phyloP scores from a whole-genome alignment of 192 early-diverging fungal species.

The Umbelopsis sp. region DNA sequence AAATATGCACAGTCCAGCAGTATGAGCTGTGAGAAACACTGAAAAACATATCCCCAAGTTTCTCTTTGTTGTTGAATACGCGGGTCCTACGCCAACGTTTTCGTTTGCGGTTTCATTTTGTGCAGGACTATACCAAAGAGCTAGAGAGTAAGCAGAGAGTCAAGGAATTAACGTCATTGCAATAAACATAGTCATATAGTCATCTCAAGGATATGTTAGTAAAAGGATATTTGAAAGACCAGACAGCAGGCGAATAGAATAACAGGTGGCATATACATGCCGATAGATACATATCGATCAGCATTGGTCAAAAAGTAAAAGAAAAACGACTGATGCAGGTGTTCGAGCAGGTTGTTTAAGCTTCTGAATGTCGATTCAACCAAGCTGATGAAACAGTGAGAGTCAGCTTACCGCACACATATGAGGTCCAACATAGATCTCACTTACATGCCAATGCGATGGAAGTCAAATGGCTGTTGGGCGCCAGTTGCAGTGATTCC shows the following conservation, averaged over 20 bases:
- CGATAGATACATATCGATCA: constrained; percentile 81
- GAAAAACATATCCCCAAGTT: constrained; percentile 34
- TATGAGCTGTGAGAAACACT: constrained; percentile 32
- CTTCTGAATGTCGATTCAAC: constrained; percentile 83
- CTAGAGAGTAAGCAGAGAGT: constrained; percentile 49
- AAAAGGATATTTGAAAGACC: constrained; percentile 69
- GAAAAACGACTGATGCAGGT: constrained; percentile 96
- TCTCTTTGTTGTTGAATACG: constrained; percentile 34
- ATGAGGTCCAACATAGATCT: background rate
- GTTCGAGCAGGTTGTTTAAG: constrained; percentile 91
- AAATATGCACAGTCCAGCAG: constrained; percentile 39
- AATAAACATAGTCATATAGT: constrained; percentile 41
- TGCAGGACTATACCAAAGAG: constrained; percentile 37
- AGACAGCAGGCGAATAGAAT: constrained; percentile 76
- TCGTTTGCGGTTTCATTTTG: constrained; percentile 31
- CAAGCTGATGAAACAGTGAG: constrained; percentile 43
- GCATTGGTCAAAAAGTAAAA: constrained; percentile 92
- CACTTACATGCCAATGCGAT: constrained; percentile 56
- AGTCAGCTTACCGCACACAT: background rate
- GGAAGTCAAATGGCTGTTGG: constrained; percentile 46
- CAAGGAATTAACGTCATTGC: constrained; percentile 33
- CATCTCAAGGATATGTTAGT: constrained; percentile 25
- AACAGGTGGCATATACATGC: constrained; percentile 86
- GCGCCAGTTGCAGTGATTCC: constrained; percentile 42
- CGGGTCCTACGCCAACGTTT: constrained; percentile 20